Percentiles rank a stretch among this genome's conserved stretches.
Evolutionary conservation across 176 grass and related monocot genomes (phyloP).

Genomic region (Echinochloa phyllopogon): DNA sequence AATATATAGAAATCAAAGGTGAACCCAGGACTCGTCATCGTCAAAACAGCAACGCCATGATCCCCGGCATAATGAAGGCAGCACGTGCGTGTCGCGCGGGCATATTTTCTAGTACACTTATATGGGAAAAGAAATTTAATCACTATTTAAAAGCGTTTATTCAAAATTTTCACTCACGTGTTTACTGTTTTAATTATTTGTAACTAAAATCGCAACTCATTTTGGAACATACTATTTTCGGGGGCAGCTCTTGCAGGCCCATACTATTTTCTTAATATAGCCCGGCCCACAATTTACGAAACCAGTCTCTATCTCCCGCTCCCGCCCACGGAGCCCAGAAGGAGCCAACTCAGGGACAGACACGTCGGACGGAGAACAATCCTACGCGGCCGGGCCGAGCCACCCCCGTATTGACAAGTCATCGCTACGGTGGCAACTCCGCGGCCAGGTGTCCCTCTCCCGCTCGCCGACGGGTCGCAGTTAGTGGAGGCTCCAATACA

Average conservation of each 20-base stretch:
- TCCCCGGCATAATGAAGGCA: too few species aligned
- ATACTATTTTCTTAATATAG: neutral
- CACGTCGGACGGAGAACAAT: conserved; percentile 38
- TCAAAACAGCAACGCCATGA: too few species aligned
- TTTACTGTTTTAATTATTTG: neutral
- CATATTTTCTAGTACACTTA: too few species aligned
- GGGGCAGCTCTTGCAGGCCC: neutral
- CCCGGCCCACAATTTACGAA: neutral
- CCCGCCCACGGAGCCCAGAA: neutral
- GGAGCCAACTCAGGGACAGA: neutral
- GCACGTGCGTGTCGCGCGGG: too few species aligned
- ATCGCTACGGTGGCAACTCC: neutral
- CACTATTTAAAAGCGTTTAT: neutral
- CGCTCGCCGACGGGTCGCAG: neutral
- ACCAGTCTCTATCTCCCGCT: neutral
- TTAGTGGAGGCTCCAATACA: conserved; percentile 68
- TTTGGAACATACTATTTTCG: neutral
- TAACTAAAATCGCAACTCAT: neutral
- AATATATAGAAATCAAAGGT: too few species aligned
- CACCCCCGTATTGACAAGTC: conserved; percentile 59
- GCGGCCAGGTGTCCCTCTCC: conserved; percentile 16
- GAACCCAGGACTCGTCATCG: too few species aligned
- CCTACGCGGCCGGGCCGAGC: neutral
- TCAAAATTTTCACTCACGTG: too few species aligned
- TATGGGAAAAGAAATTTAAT: neutral